phyloP scores from a whole-genome alignment of 2,329 filamentous ascomycete genomes.

The Metarhizium rileyi region DNA sequence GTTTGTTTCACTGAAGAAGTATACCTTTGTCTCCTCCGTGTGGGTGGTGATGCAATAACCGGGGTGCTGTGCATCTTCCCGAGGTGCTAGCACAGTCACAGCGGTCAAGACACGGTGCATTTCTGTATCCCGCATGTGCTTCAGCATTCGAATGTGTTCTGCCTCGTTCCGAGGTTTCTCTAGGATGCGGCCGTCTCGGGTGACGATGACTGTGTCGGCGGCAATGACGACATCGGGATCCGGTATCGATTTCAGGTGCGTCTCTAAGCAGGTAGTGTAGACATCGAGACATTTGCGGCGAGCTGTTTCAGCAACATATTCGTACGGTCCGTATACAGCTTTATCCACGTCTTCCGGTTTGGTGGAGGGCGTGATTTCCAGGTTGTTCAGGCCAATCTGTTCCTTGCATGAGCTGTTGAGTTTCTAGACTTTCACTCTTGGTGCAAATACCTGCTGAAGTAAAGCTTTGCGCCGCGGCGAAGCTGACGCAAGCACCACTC shows the following conservation, averaged over 20 bases:
- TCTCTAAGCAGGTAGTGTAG: conserved; percentile 37
- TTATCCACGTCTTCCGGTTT: conserved; percentile 84
- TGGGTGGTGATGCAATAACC: conserved; percentile 75
- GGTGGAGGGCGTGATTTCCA: conserved; percentile 77
- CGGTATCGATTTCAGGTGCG: conserved; percentile 32
- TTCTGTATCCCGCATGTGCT: conserved; percentile 65
- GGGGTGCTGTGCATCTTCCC: conserved; percentile 70
- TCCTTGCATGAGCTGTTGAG: conserved; percentile 7
- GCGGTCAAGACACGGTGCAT: conserved; percentile 80
- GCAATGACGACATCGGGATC: conserved; percentile 82
- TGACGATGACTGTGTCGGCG: conserved; percentile 85
- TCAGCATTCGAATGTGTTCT: conserved; percentile 78
- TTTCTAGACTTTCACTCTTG: neutral
- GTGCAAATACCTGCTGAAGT: conserved; percentile 54
- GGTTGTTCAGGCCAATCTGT: conserved; percentile 66
- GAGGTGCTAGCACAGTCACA: conserved; percentile 71
- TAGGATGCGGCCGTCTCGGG: conserved; percentile 63
- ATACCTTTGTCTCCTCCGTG: conserved; percentile 87
- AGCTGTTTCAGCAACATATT: conserved; percentile 86
- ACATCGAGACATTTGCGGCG: conserved; percentile 74
- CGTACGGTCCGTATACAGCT: conserved; percentile 60
- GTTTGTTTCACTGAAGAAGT: conserved; percentile 58
- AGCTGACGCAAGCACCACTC: conserved; percentile 82
- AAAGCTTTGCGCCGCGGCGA: conserved; percentile 79
- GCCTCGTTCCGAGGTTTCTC: conserved; percentile 82